These are phyloP conservation scores for Phoma sp. DNA, from an alignment of 2,329 filamentous ascomycete species.

Conservation along the genomic window DNA sequence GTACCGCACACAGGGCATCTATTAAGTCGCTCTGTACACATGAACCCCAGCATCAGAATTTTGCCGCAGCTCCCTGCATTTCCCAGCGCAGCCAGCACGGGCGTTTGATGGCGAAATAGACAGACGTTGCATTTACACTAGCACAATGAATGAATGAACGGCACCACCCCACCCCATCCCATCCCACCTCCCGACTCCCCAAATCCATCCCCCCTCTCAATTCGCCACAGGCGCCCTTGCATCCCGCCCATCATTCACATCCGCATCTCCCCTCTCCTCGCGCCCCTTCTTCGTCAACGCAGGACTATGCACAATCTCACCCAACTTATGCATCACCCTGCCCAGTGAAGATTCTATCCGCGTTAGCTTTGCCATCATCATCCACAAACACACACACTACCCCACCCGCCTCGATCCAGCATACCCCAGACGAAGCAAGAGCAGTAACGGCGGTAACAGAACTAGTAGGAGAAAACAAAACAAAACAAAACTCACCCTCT, in stretches of 20 bases:
- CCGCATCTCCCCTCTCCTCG: constrained; percentile 54
- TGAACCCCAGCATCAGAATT: background rate
- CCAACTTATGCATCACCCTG: constrained; percentile 66
- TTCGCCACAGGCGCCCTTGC: background rate
- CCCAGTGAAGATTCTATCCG: constrained; percentile 55
- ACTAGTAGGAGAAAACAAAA: too few relatives aligned
- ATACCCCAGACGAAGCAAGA: too few relatives aligned
- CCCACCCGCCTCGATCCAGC: too few relatives aligned
- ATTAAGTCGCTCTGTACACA: constrained; percentile 56
- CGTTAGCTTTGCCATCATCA: constrained; percentile 3
- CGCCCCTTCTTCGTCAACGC: constrained; percentile 58
- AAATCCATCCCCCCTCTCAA: background rate
- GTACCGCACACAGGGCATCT: constrained; percentile 87
- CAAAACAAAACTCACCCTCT: constrained; percentile 21
- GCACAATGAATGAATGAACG: background rate
- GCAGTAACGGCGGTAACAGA: too few relatives aligned
- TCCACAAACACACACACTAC: background rate
- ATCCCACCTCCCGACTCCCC: background rate
- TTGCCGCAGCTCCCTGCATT: background rate
- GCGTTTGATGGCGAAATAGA: background rate
- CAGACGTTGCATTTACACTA: constrained; percentile 2
- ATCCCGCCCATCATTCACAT: background rate
- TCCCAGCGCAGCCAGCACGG: background rate
- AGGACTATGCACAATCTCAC: constrained; percentile 57
- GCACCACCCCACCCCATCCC: background rate